These are phyloP conservation scores for Fragaria nilgerrensis DNA, from an alignment of 306 rosid genomes.

Conservation along the genomic window DNA sequence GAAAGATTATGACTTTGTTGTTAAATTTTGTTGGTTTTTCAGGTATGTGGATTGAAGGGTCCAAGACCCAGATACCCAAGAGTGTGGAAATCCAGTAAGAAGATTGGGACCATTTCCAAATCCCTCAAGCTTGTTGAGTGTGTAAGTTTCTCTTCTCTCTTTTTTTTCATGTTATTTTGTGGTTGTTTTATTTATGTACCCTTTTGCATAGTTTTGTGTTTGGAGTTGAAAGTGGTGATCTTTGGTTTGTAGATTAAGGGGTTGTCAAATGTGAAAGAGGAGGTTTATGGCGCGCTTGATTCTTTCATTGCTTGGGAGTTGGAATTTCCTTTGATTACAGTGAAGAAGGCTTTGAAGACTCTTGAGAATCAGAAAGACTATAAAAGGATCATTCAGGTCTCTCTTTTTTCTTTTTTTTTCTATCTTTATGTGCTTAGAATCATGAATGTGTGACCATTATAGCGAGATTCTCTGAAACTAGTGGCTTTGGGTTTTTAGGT, in stretches of 20 bases:
- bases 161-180: neutral
- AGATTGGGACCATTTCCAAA: slow-evolving; percentile 85
- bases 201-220: neutral
- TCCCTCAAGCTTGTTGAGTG: slow-evolving; percentile 71
- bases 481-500: slow-evolving; percentile 44
- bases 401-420: neutral
- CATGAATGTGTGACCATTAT: neutral
- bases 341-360: slow-evolving; percentile 79
- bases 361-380: slow-evolving; percentile 78
- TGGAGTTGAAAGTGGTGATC: neutral
- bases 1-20: slow-evolving; percentile 1
- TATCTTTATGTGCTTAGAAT: neutral
- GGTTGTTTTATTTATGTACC: neutral
- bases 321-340: slow-evolving; percentile 84
- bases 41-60: slow-evolving; percentile 91
- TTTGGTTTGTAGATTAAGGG: slow-evolving; percentile 57
- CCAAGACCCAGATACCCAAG: slow-evolving; percentile 91
- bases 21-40: slow-evolving; percentile 12
- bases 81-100: slow-evolving; percentile 79
- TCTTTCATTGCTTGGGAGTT: slow-evolving; percentile 95
- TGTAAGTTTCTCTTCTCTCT: slow-evolving; percentile 36
- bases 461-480: slow-evolving; percentile 8
- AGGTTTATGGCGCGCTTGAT: slow-evolving; percentile 97
- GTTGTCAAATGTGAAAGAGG: slow-evolving; percentile 92
- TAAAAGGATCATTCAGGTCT: slow-evolving; percentile 91